A percentile compares a stretch with the other conserved stretches of the same genome.
phyloP scores from a whole-genome alignment of 2,329 filamentous ascomycete genomes.

The Macrophomina phaseolina region DNA sequence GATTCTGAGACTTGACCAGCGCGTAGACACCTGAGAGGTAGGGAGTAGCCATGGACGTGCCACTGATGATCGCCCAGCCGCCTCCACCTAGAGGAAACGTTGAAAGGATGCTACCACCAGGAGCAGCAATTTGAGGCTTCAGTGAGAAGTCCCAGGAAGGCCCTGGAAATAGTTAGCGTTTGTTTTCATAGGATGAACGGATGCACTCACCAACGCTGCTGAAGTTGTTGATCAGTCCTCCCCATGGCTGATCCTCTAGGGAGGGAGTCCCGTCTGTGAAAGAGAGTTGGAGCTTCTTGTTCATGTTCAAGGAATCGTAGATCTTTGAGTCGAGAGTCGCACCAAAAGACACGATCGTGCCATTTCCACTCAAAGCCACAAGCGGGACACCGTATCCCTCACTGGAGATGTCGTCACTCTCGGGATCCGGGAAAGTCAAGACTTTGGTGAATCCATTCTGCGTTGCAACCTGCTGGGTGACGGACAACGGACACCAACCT shows the following conservation, averaged over 20 bases:
- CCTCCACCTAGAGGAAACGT: conserved; percentile 56
- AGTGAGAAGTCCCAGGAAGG: conserved; percentile 64
- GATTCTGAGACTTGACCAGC: conserved; percentile 22
- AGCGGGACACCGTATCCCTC: conserved; percentile 1
- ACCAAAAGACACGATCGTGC: conserved; percentile 1
- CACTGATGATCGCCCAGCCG: conserved; percentile 58
- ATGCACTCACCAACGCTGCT: conserved; percentile 1
- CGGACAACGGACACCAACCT: background rate
- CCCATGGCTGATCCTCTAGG: conserved; percentile 1
- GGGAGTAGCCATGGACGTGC: conserved; percentile 56
- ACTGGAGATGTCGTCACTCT: conserved; percentile 3
- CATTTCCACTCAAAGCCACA: background rate
- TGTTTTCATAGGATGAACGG: too few species aligned
- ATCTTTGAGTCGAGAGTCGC: background rate
- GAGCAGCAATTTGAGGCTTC: conserved; percentile 63
- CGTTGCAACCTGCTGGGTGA: background rate
- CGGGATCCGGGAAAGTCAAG: conserved; percentile 4
- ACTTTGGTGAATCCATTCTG: conserved; percentile 3
- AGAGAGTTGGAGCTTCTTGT: background rate
- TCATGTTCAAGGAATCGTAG: background rate
- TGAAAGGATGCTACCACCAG: conserved; percentile 64
- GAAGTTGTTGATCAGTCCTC: conserved; percentile 9
- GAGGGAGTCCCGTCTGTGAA: conserved; percentile 1
- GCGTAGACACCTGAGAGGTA: conserved; percentile 33
- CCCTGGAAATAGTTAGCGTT: conserved; percentile 46